Percentiles rank a stretch among this genome's conserved stretches.
Conservation (phyloP, 345 rosid species). For the Syzygium aromaticum region DNA sequence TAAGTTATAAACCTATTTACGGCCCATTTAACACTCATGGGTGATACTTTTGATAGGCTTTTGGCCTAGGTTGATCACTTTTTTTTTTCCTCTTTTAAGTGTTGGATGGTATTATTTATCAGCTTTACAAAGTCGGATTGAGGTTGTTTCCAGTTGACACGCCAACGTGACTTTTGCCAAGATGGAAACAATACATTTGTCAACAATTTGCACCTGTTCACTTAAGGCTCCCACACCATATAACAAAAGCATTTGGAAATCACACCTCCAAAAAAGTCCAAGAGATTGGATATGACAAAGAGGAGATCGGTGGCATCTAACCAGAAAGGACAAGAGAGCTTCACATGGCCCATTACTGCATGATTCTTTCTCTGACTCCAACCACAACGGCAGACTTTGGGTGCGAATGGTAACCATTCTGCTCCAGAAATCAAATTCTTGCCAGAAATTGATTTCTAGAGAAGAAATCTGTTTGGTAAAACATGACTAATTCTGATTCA, state of each 20-base stretch:
- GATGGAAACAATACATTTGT: neutral
- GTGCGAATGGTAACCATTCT: no score
- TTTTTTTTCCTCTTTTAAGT: no score
- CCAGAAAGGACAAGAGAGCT: neutral
- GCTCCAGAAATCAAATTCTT: no score
- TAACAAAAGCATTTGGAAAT: neutral
- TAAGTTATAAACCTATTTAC: no score
- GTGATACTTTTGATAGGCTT: neutral
- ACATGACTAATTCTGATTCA: no score
- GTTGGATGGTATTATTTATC: neutral
- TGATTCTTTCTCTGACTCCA: neutral
- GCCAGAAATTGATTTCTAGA: no score
- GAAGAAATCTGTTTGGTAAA: no score
- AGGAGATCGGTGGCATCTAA: neutral
- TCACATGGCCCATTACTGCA: neutral
- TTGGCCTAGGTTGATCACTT: neutral
- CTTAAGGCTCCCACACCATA: neutral
- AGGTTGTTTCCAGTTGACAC: neutral
- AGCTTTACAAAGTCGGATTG: neutral
- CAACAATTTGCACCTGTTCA: neutral
- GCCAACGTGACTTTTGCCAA: neutral
- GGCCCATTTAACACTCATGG: no score
- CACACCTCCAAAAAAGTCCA: neutral
- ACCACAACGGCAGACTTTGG: neutral
- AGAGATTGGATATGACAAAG: neutral